Base-by-base conservation (phyloP, 2,329 filamentous ascomycete genomes). In the Epichloe sp. region DNA sequence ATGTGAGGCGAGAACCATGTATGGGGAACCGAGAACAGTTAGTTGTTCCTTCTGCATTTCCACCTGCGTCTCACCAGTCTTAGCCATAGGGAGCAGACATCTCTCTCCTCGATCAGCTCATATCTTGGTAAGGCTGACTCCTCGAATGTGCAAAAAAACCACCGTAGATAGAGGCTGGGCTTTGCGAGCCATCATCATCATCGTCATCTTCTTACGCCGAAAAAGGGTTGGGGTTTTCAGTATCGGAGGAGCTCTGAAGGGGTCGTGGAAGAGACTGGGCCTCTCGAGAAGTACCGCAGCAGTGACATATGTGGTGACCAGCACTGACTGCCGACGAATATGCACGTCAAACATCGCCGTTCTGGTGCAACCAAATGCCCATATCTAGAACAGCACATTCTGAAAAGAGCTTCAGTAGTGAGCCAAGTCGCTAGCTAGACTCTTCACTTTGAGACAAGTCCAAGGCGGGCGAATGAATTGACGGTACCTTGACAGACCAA, bases 251-350 rank as follows among this genome's bases (percentile, higher is more conserved):
- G 10, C 31, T 31, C 31, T 11, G 31, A 31, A 11, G 10, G 31
- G 31, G 31, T 31, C 10, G 19, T 12, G 12, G 11, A 23, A 19
- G 37, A 31, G 42, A 26, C 44, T 14, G 12, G 21, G 14, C 43
- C 26, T 23, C 14, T 36, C n/a, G 4, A 36, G 17, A 47, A 47
- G 36, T 46, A 46, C 51, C 49, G 52, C 52, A 55, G 49, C 44
- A 48, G 17, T 44, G 50, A 46, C 50, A 44, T 49, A 50, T 42
- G 54, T 54, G 48, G 53, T 54, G 56, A 58, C 55, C 53, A 54
- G 48, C 52, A 41, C 44, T 49, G 52, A 50, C 53, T 54, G 57
- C 54, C 54, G 50, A 48, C 48, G 26, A 48, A 45, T 51, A 48
- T 54, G 56, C 57, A 53, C 49, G 55, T 52, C 40, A 52, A 48